These are phyloP conservation scores for Flagelloscypha sp. DNA, from an alignment of 768 basidiomycete genomes.

Conservation along the genomic window DNA sequence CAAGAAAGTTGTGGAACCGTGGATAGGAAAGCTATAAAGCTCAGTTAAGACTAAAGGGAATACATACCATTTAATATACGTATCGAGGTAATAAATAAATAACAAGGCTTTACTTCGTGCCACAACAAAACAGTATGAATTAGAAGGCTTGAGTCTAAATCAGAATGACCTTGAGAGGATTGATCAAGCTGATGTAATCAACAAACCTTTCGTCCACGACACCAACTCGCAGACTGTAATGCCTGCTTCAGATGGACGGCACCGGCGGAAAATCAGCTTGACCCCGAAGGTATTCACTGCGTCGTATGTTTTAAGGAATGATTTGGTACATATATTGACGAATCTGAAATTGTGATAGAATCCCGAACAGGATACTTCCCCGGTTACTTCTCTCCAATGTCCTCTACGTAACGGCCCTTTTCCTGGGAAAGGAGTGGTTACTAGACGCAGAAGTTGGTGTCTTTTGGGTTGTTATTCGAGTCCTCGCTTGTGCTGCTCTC, in stretches of 20 bases:
- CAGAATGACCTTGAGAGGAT: no score
- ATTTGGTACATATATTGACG: no score
- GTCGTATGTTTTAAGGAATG: conserved; percentile 50
- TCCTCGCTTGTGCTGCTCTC: conserved; percentile 65
- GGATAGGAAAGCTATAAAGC: conserved; percentile 22
- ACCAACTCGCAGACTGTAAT: no score
- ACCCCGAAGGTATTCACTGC: conserved; percentile 47
- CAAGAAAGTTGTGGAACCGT: conserved; percentile 29
- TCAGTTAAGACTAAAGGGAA: no score
- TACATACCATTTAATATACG: no score
- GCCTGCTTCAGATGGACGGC: conserved; percentile 61
- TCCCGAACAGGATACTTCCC: conserved; percentile 45
- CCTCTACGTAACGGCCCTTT: conserved; percentile 53
- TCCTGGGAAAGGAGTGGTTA: conserved; percentile 60
- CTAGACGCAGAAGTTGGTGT: conserved; percentile 59
- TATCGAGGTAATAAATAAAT: no score
- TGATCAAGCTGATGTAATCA: no score
- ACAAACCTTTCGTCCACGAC: no score
- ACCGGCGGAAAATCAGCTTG: conserved; percentile 55
- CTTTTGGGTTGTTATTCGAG: conserved; percentile 70
- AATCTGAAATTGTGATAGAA: conserved; percentile 28
- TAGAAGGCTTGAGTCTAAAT: no score
- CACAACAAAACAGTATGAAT: no score
- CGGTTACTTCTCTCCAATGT: conserved; percentile 54
- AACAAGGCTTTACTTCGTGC: no score